Base-by-base conservation (phyloP, 768 basidiomycete genomes). In the Rhodocollybia butyracea region DNA sequence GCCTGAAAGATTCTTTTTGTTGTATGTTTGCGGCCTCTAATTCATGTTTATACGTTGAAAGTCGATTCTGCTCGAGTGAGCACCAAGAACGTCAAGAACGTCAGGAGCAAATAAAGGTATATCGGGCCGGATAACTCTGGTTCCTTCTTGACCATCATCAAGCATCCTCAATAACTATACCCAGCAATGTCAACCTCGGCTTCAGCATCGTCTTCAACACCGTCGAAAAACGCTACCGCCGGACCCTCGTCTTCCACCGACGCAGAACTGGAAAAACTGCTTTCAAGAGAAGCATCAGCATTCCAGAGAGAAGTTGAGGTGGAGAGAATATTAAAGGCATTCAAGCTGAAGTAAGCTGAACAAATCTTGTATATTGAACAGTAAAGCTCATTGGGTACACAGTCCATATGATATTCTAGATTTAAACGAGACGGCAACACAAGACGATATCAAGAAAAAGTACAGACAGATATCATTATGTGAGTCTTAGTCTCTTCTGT, bases 341-440 rank as follows among this genome's bases (percentile, higher is more conserved):
- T 99, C 82, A 98, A 94, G 70, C 80, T 98, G 63, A 99, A 98
- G 94, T 96, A 56, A 61, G 85, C 72, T 26, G 30, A 31, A 50
- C 55, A 47, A 60, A 30, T 36, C 30, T 51, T 46, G 27, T 13
- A n/a, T 19, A 36, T 29, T 13, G 17, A 21, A 34, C 24, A 19
- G 38, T n/a, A 26, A 30, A 38, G 22, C 11, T 56, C 24, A 47
- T 29, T 32, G n/a, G 31, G 31, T 34, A 27, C 5, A 40, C 51
- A 96, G 94, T 68, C 92, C 97, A 36, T 99, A 98, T 71, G 96
- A 98, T 68, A 86, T 95, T 55, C 75, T 99, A 60, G 88, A 92
- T 73, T 77, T 99, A 63, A 81, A 83, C 42, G 80, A 84, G 62
- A 74, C 75, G 50, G 86, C 79, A 17, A 85, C 88, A 8, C 77